Base-by-base conservation (phyloP, 2,329 filamentous ascomycete species). In the Clarireedia monteithiana region DNA sequence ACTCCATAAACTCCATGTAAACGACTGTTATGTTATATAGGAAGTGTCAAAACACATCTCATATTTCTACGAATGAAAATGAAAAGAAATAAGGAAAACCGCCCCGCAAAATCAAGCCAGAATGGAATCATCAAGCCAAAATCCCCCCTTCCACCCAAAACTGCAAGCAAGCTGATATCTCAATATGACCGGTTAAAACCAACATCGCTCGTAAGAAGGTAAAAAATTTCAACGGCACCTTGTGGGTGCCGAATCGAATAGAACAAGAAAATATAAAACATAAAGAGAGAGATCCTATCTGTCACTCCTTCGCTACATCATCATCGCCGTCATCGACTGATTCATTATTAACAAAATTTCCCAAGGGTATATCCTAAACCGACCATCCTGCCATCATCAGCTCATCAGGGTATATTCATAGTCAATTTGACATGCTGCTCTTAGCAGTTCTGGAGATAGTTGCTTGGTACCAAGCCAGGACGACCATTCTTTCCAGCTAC, bases 401-500 rank as follows among this genome's bases (percentile, higher is more conserved):
- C 34, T 42, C 52, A 23, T 34, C 24, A 48, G n/a, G 44, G 14
- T 39, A 15, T 36, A 20, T 26, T 10, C 6, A 15, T 30, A 4
- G 39, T 44, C 36, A 42, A 27, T 17, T 39, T 24, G 20, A 51
- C 53, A 38, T 23, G 50, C 50, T 50, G 39, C 20, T 51, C 17
- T 66, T 58, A 69, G 56, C 64, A 68, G 26, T 65, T 68, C 56
- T 69, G 67, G 58, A 86, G 74, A 64, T 86, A 86, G 68, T 86
- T 86, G 70, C 83, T 86, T 61, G 83, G 83, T 62, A 86, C 83
- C 67, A 86, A 75, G 59, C 83, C 83, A 73, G 77, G 50, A 79
- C 82, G 60, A n/a, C 69, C 71, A 57, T 77, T 80, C 60, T 79
- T 78, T 24, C 85, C 85, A 47, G 91, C 88, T 42, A 96, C 83